Base-by-base conservation (phyloP, 164 flowering plant genomes). In the Vitis rupestris region DNA sequence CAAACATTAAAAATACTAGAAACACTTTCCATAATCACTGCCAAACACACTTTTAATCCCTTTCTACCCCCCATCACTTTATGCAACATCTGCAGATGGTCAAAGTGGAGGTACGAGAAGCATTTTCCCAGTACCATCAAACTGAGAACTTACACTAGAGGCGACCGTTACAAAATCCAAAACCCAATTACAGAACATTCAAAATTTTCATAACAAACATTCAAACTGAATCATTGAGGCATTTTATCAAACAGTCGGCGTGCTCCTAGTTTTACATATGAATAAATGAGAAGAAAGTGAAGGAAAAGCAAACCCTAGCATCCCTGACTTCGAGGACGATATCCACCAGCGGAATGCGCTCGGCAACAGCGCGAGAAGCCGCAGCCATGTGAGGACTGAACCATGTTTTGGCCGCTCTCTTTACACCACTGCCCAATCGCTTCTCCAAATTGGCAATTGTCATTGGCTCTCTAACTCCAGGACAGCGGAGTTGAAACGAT, bases 321-420 rank as follows among this genome's bases (percentile, higher is more conserved):
- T 94, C 98, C 74, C 98, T 80, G 76, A 94, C 81, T 77, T 92
- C 97, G 49, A 92, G 70, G 14, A 84, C 71, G 56, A 90, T 59
- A 84, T 94, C 97, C 47, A 80, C 97, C 50, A 86, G 29, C 0
- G 90, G 89, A 50, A 94, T 79, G 10, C 98, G 84, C 10, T 89
- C 85, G 2, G 81, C 57, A 8, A 94, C 78, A 61, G 97, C 97
- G 8, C 83, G 86, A 64, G 94, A 82, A 3, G 97, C 92, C 0
- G 97, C 97, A 0, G 83, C 92, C 97, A 94, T 89, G 83, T 81
- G 92, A 72, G 88, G 87, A 48, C 70, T 70, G 74, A 80, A 87
- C 98, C 98, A 88, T 37, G 51, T 76, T 50, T 53, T 67, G 31
- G 80, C 76, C 27, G 76, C 75, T 49, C 72, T 71, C 72, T 70